Evolutionary conservation across 164 flowering plant species (phyloP), one percentile per base, ranked within the genome.

Genomic region (Aristolochia contorta): DNA sequence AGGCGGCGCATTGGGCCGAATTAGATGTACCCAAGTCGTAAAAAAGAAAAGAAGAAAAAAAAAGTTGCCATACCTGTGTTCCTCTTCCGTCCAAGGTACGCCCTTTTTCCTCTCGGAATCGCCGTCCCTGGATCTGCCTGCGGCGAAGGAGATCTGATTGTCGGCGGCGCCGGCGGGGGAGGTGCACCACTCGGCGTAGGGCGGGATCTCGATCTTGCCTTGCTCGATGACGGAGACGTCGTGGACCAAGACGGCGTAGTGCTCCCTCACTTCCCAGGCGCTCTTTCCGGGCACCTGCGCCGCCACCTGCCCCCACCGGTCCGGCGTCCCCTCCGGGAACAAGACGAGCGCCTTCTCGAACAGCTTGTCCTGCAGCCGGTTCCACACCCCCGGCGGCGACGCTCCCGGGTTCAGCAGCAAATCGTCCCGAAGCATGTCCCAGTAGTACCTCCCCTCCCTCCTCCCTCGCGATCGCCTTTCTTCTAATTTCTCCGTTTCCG

Each of bases 1-100:
- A n/a, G n/a, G n/a, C n/a, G n/a, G n/a, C n/a, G n/a, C n/a, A n/a
- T n/a, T n/a, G n/a, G n/a, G n/a, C n/a, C n/a, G n/a, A n/a, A n/a
- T n/a, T n/a, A n/a, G n/a, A n/a, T n/a, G n/a, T n/a, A n/a, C n/a
- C n/a, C n/a, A n/a, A n/a, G n/a, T n/a, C n/a, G n/a, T n/a, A 41
- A 15, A 45, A 27, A 24, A 53, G 16, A 45, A 53, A 48, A 0
- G 2, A 1, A 47, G 6, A 51, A 12, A 47, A 33, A 13, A 27
- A 56, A 47, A 56, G n/a, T n/a, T n/a, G n/a, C n/a, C n/a, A n/a
- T n/a, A 82, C 95, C 68, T 82, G 79, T 87, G 95, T 46, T 87
- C 95, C 32, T 82, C 86, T 67, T 80, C 89, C 0, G 85, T 80
- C 91, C 96, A 88, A 0, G 96, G 87, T 24, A 79, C 69, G 3